Evolutionary conservation across 1,139 yeast genomes (phyloP).

Genomic region (Ogataea hybrid): DNA sequence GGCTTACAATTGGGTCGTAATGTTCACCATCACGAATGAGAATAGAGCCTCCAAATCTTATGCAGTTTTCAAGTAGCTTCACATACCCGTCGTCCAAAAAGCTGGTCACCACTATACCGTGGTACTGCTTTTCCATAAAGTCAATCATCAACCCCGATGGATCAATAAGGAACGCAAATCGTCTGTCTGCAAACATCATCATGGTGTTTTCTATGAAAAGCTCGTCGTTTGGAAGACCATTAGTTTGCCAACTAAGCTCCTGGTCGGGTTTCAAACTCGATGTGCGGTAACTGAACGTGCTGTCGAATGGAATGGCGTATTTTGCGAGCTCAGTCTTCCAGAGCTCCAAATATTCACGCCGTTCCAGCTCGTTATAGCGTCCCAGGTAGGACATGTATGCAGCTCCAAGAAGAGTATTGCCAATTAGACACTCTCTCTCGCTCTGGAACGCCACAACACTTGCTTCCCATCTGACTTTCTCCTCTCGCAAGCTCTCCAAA

Average conservation of each 20-base stretch:
- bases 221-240: slow-evolving; percentile 56
- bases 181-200: slow-evolving; percentile 40
- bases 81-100: slow-evolving; percentile 69
- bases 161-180: slow-evolving; percentile 67
- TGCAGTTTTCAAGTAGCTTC: slow-evolving; percentile 72
- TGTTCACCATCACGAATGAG: slow-evolving; percentile 77
- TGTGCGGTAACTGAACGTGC: slow-evolving; percentile 35
- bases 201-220: slow-evolving; percentile 63
- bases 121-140: slow-evolving; percentile 39
- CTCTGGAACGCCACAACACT: slow-evolving; percentile 51
- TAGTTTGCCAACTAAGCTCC: slow-evolving; percentile 48
- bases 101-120: slow-evolving; percentile 56
- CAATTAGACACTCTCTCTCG: slow-evolving; percentile 51
- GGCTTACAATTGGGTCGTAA: slow-evolving; percentile 70
- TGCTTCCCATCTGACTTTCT: slow-evolving; percentile 73
- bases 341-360: slow-evolving; percentile 37
- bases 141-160: slow-evolving; percentile 56
- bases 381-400: slow-evolving; percentile 67
- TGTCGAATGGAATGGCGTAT: slow-evolving; percentile 43
- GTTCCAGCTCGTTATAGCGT: slow-evolving; percentile 48
- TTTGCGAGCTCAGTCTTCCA: slow-evolving; percentile 45
- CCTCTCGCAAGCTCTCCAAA: slow-evolving; percentile 62
- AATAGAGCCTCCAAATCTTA: slow-evolving; percentile 78
- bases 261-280: slow-evolving; percentile 43
- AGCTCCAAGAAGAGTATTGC: slow-evolving; percentile 64